Conservation (phyloP, 164 flowering plant genomes). For the Tetracentron sinense region DNA sequence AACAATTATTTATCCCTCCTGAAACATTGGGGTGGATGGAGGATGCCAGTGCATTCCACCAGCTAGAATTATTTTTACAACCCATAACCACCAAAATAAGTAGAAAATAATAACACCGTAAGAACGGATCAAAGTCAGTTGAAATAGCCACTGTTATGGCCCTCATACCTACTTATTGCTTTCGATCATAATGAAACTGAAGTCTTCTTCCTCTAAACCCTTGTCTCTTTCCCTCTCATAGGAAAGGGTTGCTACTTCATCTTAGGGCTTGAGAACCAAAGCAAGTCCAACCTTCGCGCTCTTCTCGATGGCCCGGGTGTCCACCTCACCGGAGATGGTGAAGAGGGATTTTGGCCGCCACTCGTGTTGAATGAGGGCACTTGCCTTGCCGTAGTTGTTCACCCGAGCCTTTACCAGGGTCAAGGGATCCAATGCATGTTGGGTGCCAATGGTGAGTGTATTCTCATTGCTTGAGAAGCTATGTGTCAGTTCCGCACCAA, state of each 20-base stretch:
- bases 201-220: conserved; percentile 1
- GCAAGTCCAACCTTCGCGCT: conserved; percentile 78
- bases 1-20: not conserved
- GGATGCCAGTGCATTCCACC: no score
- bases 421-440: conserved; percentile 67
- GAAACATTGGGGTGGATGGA: not conserved
- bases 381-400: conserved; percentile 68
- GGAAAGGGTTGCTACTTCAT: not conserved
- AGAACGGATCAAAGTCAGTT: conserved; percentile 1
- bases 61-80: conserved; percentile 29
- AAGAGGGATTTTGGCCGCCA: conserved; percentile 78
- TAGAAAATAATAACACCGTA: conserved; percentile 1
- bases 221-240: not conserved
- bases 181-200: no score
- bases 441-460: conserved; percentile 73
- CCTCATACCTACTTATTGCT: conserved; percentile 25
- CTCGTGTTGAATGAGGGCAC: conserved; percentile 79
- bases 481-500: conserved; percentile 74
- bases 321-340: conserved; percentile 81
- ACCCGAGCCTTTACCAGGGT: conserved; percentile 66
- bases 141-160: not conserved
- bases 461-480: conserved; percentile 64
- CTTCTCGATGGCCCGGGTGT: conserved; percentile 71
- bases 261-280: conserved; percentile 68
- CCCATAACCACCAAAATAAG: conserved; percentile 24